Percentiles rank a stretch among this genome's conserved stretches.
phyloP scores from a whole-genome alignment of 208 protist species.

The Wallacemonas collosoma region DNA sequence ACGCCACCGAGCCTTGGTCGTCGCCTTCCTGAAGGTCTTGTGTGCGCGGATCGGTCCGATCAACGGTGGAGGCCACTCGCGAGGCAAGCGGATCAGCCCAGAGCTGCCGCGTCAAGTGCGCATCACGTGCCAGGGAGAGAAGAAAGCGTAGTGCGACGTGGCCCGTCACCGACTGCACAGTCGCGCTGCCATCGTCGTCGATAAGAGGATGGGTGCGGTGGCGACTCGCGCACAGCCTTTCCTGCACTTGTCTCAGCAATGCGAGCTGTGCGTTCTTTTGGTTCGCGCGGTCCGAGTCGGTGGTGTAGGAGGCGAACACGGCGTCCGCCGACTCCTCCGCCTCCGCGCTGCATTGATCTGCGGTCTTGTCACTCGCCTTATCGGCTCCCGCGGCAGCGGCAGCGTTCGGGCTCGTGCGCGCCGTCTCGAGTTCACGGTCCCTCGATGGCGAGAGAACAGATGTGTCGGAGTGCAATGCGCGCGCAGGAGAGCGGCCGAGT shows the following conservation, averaged over 20 bases:
- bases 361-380: too few relatives aligned
- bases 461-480: not conserved
- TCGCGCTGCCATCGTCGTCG: not conserved
- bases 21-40: not conserved
- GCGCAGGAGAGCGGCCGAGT: not conserved
- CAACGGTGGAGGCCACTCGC: too few relatives aligned
- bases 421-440: not conserved
- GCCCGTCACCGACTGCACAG: not conserved
- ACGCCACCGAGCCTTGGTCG: not conserved
- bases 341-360: too few relatives aligned
- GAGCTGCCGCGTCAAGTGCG: not conserved
- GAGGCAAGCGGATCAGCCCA: not conserved
- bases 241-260: not conserved
- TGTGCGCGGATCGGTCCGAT: too few relatives aligned
- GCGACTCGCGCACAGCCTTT: not conserved
- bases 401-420: not conserved
- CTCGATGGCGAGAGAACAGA: not conserved
- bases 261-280: not conserved
- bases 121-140: not conserved
- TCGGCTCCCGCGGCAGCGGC: not conserved
- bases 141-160: conserved; percentile 4
- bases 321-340: too few relatives aligned
- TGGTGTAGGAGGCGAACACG: too few relatives aligned
- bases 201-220: not conserved
- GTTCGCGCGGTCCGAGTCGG: too few relatives aligned